Percentiles rank a stretch among this genome's conserved stretches.
phyloP scores from a whole-genome alignment of 2,329 filamentous ascomycete species.

The Emydomyces testavorans region DNA sequence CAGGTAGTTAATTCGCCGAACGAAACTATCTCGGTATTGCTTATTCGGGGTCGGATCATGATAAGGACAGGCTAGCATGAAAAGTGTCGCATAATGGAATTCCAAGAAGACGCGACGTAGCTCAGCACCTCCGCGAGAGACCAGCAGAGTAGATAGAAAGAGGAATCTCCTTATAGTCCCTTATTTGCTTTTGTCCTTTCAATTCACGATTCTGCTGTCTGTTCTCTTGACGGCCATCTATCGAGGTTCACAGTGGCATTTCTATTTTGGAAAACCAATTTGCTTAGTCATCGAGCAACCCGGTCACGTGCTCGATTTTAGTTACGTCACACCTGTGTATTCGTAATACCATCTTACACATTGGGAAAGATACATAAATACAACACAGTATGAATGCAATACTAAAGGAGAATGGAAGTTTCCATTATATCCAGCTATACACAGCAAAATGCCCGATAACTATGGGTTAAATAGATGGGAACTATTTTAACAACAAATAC shows the following conservation, averaged over 20 bases:
- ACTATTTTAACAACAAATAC: too few species aligned
- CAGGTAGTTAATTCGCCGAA: background rate
- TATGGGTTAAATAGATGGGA: too few species aligned
- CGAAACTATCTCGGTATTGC: too few species aligned
- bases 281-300: conserved; percentile 1
- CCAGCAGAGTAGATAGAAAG: background rate
- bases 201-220: background rate
- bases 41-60: background rate
- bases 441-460: too few species aligned
- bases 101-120: background rate
- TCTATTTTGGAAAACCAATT: conserved; percentile 3
- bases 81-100: background rate
- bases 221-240: background rate
- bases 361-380: too few species aligned
- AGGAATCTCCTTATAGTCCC: background rate
- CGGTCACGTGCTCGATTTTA: too few species aligned
- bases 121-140: background rate
- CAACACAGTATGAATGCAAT: too few species aligned
- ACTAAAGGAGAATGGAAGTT: too few species aligned
- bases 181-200: background rate
- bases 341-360: too few species aligned
- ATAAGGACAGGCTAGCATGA: conserved; percentile 6
- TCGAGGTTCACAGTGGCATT: background rate
- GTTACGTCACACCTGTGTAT: too few species aligned
- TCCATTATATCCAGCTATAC: too few species aligned